Conservation (phyloP, 371 early-diverging fungal genomes). For the Mucor velutinosus region DNA sequence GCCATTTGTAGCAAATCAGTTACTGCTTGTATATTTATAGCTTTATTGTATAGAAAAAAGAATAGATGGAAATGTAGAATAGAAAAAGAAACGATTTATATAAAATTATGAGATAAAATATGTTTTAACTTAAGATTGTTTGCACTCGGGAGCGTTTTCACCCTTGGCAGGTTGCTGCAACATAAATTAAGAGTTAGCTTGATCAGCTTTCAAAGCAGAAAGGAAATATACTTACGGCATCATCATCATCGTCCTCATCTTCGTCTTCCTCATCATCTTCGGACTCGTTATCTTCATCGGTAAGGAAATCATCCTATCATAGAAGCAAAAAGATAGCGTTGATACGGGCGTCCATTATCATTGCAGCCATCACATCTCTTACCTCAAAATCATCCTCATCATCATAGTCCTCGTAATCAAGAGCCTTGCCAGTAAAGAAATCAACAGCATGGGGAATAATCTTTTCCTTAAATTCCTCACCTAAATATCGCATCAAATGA, state of each 20-base stretch:
- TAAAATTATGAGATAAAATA: background rate
- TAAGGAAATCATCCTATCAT: conserved; percentile 64
- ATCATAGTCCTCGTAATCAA: conserved; percentile 75
- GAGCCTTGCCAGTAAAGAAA: conserved; percentile 98
- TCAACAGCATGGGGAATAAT: conserved; percentile 94
- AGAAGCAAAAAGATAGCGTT: background rate
- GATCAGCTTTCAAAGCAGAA: background rate
- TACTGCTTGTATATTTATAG: background rate
- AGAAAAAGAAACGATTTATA: conserved; percentile 3
- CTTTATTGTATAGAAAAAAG: conserved; percentile 1
- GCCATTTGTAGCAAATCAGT: too few species aligned
- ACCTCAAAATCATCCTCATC: conserved; percentile 76
- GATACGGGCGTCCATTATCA: background rate
- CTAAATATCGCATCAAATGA: conserved; percentile 22
- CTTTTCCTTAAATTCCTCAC: conserved; percentile 94
- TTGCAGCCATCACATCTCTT: background rate
- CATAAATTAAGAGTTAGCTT: background rate
- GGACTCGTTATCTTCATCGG: conserved; percentile 63
- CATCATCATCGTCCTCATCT: conserved; percentile 61
- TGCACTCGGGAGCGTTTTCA: conserved; percentile 69
- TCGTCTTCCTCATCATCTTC: conserved; percentile 55
- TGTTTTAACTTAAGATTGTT: conserved; percentile 49
- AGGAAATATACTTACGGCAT: conserved; percentile 47
- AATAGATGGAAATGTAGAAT: background rate
- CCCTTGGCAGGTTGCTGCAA: conserved; percentile 45